Evolutionary conservation across 495 filamentous ascomycete species (phyloP).

Genomic region (Daldinia childiae): DNA sequence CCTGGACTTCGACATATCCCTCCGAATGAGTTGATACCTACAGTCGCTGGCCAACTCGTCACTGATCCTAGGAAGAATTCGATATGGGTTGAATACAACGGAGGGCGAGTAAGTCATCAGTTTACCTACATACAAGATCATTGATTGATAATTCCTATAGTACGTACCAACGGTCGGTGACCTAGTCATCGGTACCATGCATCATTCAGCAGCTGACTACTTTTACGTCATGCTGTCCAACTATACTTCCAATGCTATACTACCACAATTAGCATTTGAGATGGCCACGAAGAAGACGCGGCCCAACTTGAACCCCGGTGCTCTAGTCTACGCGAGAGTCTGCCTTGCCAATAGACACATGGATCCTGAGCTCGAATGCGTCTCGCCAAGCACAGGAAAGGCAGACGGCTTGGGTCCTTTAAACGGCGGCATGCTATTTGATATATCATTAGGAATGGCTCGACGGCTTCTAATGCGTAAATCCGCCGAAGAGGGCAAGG

Average conservation of each 20-base stretch:
- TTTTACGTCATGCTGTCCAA: constrained; percentile 70
- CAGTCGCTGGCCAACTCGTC: constrained; percentile 79
- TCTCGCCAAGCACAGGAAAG: constrained; percentile 85
- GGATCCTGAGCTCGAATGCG: constrained; percentile 90
- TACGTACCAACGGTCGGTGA: constrained; percentile 83
- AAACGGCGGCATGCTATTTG: constrained; percentile 86
- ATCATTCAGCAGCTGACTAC: constrained; percentile 75
- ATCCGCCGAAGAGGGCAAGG: constrained; percentile 69
- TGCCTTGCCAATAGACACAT: constrained; percentile 78
- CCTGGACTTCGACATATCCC: constrained; percentile 82
- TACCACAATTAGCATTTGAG: constrained; percentile 91
- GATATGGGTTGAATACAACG: constrained; percentile 77
- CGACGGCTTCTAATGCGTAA: constrained; percentile 75
- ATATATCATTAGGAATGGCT: constrained; percentile 81
- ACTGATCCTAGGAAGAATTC: constrained; percentile 81
- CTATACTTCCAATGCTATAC: constrained; percentile 75
- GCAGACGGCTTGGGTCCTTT: constrained; percentile 88
- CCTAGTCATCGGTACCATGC: constrained; percentile 84
- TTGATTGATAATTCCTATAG: constrained; percentile 52
- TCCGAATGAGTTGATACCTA: constrained; percentile 74
- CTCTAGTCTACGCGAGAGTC: constrained; percentile 87
- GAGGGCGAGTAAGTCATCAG: constrained; percentile 63
- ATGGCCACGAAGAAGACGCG: constrained; percentile 90
- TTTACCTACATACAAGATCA: background rate
- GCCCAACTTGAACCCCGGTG: constrained; percentile 75